Evolutionary conservation across 352 stramenopile genomes (phyloP), one percentile per base, ranked within the genome.

Genomic region (Globisporangium solare): DNA sequence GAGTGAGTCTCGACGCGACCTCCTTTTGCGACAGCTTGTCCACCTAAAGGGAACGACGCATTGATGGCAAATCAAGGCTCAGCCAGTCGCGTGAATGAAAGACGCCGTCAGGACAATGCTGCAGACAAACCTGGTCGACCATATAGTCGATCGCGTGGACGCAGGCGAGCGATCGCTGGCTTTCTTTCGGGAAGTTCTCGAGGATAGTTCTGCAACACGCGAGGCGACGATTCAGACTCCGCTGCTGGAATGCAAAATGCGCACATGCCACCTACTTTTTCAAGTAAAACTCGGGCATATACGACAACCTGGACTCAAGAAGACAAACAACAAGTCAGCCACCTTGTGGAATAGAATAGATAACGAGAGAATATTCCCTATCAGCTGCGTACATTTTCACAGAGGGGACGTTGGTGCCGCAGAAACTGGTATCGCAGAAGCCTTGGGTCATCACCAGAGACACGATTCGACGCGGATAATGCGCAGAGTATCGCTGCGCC

Each of bases 221-320:
- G 57, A 41, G 3, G 27, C 27, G 10, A 35, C 5, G 27, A 35
- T 35, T 35, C 27, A 35, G 27, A 35, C 4, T 35, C 6, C 6
- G 7, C 27, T 6, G 2, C 27, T 35, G 3, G 6, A 35, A 35
- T 35, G 5, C 27, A 35, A 11, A 35, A 35, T 35, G 5, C 24
- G 24, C 27, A 35, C 27, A 35, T 35, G 27, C 7, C 14, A 43
- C 60, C 50, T 54, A 89, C 81, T 79, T 86, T 56, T 83, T 84
- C 46, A 92, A 53, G 18, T 86, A 88, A 48, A 92, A 92, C 40
- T 87, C 73, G 24, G 81, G 81, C 68, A 89, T 75, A 49, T 76
- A 78, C 7, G 73, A 65, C 8, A 92, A 56, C 66, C 81, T 92
- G 40, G 5, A 45, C 14, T n/a, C 39, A 18, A 42, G 27, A 35